Evolutionary conservation across 768 basidiomycete genomes (phyloP).

Genomic region (Podaxis rugospora): DNA sequence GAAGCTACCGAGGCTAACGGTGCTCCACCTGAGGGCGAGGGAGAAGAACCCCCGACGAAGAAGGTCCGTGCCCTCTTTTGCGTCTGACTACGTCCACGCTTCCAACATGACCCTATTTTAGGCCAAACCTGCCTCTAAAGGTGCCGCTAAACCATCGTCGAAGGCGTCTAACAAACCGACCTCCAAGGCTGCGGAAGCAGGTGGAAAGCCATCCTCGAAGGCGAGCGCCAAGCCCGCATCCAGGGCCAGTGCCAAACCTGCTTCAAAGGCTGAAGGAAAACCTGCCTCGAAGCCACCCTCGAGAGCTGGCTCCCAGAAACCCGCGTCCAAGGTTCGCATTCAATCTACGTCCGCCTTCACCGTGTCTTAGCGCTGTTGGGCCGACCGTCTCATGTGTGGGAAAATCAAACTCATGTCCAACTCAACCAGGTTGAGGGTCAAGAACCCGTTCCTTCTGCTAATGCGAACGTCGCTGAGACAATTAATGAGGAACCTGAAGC

Average conservation of each 20-base stretch:
- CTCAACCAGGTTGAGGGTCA: slow-evolving; percentile 31
- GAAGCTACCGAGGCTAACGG: slow-evolving; percentile 32
- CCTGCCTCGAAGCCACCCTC: slow-evolving; percentile 54
- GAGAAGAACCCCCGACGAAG: slow-evolving; percentile 53
- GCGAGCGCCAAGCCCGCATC: slow-evolving; percentile 36
- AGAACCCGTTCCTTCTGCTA: slow-evolving; percentile 30
- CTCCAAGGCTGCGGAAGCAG: slow-evolving; percentile 27
- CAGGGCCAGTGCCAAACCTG: slow-evolving; percentile 35
- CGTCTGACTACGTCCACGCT: neutral
- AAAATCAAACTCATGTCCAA: slow-evolving; percentile 16
- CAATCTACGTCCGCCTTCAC: neutral
- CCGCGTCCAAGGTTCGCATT: slow-evolving; percentile 51
- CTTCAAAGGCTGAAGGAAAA: slow-evolving; percentile 36
- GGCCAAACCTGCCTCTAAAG: slow-evolving; percentile 42
- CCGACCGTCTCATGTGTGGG: slow-evolving; percentile 3
- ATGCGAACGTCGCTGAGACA: slow-evolving; percentile 34
- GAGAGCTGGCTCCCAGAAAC: slow-evolving; percentile 57
- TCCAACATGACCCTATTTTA: slow-evolving; percentile 13
- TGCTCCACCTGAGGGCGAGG: slow-evolving; percentile 28
- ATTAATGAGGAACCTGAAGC: slow-evolving; percentile 55
- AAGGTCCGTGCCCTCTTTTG: slow-evolving; percentile 37
- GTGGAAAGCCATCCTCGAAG: slow-evolving; percentile 23
- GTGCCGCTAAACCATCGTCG: slow-evolving; percentile 35
- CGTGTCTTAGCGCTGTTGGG: slow-evolving; percentile 4
- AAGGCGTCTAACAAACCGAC: slow-evolving; percentile 40